Conservation (phyloP, 495 filamentous ascomycete genomes). For the Penicillium tannophilum region DNA sequence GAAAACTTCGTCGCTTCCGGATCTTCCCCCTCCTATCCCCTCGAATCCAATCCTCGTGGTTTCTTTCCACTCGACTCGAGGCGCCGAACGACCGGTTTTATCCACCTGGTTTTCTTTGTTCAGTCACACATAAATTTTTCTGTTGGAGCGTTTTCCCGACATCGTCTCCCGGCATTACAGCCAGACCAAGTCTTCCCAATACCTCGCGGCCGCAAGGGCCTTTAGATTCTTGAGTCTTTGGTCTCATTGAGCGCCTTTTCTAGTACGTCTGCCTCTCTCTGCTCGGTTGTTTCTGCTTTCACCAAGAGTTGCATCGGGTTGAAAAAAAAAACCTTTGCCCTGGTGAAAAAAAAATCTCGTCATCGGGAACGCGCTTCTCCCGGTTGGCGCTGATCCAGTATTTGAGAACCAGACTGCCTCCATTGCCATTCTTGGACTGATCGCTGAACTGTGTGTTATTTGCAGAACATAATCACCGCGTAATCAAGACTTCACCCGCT, state of each 20-base stretch:
- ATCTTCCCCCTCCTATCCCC: constrained; percentile 24
- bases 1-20: constrained; percentile 24
- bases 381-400: constrained; percentile 7
- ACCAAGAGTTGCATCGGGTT: background rate
- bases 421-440: constrained; percentile 12
- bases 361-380: constrained; percentile 33
- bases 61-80: constrained; percentile 10
- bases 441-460: constrained; percentile 22
- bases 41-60: constrained; percentile 16
- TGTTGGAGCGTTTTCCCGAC: constrained; percentile 18
- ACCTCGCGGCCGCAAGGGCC: constrained; percentile 28
- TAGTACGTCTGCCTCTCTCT: constrained; percentile 26
- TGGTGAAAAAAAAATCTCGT: constrained; percentile 22
- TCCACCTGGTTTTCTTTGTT: background rate
- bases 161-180: constrained; percentile 29
- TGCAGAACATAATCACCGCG: constrained; percentile 44
- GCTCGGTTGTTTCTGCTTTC: background rate
- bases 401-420: constrained; percentile 21
- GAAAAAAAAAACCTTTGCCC: constrained; percentile 3
- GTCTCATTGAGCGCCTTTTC: constrained; percentile 24
- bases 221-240: constrained; percentile 27
- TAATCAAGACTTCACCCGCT: constrained; percentile 40
- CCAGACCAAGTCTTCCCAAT: constrained; percentile 27
- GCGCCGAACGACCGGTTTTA: constrained; percentile 5
- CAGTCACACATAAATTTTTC: constrained; percentile 1